phyloP scores from a whole-genome alignment of 2,329 filamentous ascomycete species.

The Chaetomium sp. region DNA sequence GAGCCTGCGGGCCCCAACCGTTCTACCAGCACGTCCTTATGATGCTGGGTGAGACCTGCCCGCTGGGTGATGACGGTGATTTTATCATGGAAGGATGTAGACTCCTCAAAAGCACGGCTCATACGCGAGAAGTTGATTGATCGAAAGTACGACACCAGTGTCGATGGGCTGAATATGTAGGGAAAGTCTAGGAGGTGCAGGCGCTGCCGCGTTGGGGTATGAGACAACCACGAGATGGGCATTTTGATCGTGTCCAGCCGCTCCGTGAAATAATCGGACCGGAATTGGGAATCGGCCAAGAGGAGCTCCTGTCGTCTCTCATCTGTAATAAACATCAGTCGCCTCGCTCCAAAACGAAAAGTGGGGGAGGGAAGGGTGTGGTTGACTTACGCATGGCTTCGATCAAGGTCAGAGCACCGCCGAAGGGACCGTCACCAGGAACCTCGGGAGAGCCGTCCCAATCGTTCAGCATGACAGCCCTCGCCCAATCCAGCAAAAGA shows the following conservation, averaged over 20 bases:
- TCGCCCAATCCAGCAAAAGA: conserved; percentile 69
- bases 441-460: conserved; percentile 79
- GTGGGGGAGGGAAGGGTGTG: background rate
- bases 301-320: conserved; percentile 64
- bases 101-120: conserved; percentile 75
- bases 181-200: conserved; percentile 79
- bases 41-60: conserved; percentile 57
- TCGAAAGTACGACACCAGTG: conserved; percentile 80
- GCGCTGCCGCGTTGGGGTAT: conserved; percentile 60
- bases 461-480: conserved; percentile 72
- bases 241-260: conserved; percentile 73
- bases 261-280: conserved; percentile 74
- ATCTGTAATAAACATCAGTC: conserved; percentile 47
- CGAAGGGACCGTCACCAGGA: conserved; percentile 69
- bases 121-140: conserved; percentile 86
- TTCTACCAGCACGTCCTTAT: conserved; percentile 63
- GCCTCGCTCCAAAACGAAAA: background rate
- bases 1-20: conserved; percentile 67
- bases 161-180: conserved; percentile 74
- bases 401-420: conserved; percentile 75
- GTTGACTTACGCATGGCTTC: conserved; percentile 66
- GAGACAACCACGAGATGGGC: conserved; percentile 70
- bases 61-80: conserved; percentile 59
- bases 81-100: conserved; percentile 58
- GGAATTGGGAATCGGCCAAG: conserved; percentile 69